phyloP scores from a whole-genome alignment of 345 rosid genomes.

The Populus tremula region DNA sequence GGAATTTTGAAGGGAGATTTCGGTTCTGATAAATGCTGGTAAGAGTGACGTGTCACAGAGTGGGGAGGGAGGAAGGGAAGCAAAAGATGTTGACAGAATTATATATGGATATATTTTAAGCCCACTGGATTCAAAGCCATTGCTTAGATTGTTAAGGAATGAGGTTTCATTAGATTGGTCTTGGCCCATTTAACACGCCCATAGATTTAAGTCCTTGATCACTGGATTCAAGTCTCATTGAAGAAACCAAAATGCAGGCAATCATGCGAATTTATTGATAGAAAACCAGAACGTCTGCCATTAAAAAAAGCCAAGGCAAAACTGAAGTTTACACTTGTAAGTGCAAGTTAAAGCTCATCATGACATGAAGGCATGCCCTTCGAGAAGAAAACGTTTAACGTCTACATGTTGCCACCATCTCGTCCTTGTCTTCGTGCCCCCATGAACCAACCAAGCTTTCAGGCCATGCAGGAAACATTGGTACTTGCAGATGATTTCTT shows the following conservation, averaged over 20 bases:
- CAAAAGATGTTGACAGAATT: neutral
- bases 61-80: neutral
- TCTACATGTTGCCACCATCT: conserved; percentile 7
- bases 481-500: conserved; percentile 51
- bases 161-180: neutral
- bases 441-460: conserved; percentile 18
- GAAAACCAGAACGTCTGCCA: neutral
- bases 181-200: neutral
- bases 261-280: too few species aligned
- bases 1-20: neutral
- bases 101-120: too few species aligned
- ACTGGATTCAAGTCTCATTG: too few species aligned
- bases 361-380: conserved; percentile 20
- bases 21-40: neutral
- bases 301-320: conserved; percentile 11
- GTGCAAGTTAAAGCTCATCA: conserved; percentile 30
- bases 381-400: conserved; percentile 14
- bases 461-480: conserved; percentile 54
- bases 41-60: neutral
- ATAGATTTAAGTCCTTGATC: too few species aligned
- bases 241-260: too few species aligned
- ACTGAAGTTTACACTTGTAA: conserved; percentile 20
- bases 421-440: conserved; percentile 19
- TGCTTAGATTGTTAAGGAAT: neutral
- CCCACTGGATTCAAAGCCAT: neutral